A percentile compares a stretch with the other conserved stretches of the same genome.
Evolutionary conservation across 139 green algal genomes (phyloP).

Genomic region (Picochlorum sp.): DNA sequence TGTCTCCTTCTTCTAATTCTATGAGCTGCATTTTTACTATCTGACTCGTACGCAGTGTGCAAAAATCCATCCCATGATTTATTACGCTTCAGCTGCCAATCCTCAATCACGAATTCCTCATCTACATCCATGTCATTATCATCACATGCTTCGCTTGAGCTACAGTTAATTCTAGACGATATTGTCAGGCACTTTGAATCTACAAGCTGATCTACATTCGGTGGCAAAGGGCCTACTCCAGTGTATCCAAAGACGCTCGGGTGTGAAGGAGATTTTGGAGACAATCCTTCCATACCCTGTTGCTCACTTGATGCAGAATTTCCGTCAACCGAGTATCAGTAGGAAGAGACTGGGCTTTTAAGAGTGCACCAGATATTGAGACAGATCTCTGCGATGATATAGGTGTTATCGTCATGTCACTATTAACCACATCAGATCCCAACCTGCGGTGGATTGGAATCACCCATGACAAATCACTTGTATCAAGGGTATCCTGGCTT

Average conservation of each 20-base stretch:
- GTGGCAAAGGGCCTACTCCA: not conserved
- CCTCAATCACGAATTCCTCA: constrained; percentile 1
- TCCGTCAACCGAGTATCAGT: no score
- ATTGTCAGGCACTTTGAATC: not conserved
- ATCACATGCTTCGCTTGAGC: no score
- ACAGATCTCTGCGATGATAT: no score
- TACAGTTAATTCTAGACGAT: no score
- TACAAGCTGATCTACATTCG: not conserved
- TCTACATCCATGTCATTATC: not conserved
- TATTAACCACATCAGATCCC: constrained; percentile 4
- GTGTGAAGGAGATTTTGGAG: no score
- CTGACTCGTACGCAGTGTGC: not conserved
- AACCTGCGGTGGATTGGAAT: not conserved
- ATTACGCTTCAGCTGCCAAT: constrained; percentile 21
- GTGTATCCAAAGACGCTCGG: not conserved
- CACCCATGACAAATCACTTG: not conserved
- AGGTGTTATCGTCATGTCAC: no score
- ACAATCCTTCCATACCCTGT: no score
- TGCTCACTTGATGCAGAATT: no score
- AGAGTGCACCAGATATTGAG: no score
- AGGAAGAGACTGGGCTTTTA: no score
- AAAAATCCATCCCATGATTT: constrained; percentile 22
- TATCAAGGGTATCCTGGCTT: not conserved
- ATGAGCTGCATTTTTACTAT: not conserved
- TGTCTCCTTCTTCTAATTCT: not conserved